Percentiles rank a stretch among this genome's conserved stretches.
Conservation (phyloP, 31 red algal genomes). For the Asparagopsis taxiformis region DNA sequence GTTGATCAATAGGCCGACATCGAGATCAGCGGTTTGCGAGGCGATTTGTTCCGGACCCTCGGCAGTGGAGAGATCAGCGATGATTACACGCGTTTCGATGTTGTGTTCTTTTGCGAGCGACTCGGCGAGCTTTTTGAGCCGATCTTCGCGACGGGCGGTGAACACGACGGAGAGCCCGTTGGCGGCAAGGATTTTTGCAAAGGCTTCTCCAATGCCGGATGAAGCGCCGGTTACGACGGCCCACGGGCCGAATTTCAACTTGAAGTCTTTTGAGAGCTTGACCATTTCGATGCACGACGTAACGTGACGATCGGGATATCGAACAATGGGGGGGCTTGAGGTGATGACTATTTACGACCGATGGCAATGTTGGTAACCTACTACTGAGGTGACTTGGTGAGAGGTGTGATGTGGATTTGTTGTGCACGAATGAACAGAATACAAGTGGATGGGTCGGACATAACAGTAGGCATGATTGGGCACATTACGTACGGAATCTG, state of each 20-base stretch:
- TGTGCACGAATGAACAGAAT: no score
- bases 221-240: constrained; percentile 91
- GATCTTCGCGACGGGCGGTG: constrained; percentile 51
- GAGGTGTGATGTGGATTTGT: no score
- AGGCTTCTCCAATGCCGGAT: constrained; percentile 84
- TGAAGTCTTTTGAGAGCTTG: background rate
- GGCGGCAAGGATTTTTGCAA: constrained; percentile 59
- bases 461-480: no score
- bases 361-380: no score
- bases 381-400: no score
- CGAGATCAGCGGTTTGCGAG: constrained; percentile 13
- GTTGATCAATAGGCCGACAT: constrained; percentile 81
- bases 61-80: constrained; percentile 68
- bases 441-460: no score
- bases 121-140: constrained; percentile 52
- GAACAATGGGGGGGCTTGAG: no score
- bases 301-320: no score
- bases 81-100: constrained; percentile 32
- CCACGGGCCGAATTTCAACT: constrained; percentile 58
- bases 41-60: constrained; percentile 30
- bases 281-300: no score
- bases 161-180: constrained; percentile 69
- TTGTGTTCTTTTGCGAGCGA: constrained; percentile 5
- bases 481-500: no score
- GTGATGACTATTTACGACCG: no score